Conservation (phyloP, 176 grass and related monocot genomes). For the Pharus latifolius region DNA sequence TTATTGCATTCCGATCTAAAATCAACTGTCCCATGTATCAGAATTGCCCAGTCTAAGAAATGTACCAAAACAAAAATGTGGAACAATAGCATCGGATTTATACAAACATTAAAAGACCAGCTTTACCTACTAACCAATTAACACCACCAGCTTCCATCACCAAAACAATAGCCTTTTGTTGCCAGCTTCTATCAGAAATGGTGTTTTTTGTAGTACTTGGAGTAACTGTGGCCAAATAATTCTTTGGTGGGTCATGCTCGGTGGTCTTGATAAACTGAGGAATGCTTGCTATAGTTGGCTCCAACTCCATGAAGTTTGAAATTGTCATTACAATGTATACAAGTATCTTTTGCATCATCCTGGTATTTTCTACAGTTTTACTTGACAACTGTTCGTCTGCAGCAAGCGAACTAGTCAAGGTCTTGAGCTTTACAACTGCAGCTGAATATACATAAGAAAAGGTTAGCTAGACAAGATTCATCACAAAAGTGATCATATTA, state of each 20-base stretch:
- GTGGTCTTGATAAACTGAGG: conserved; percentile 25
- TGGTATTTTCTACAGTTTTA: conserved; percentile 66
- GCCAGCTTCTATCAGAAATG: conserved; percentile 57
- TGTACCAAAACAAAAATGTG: not conserved
- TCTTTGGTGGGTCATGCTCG: conserved; percentile 20
- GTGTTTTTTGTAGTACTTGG: conserved; percentile 22
- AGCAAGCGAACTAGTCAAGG: conserved; percentile 74
- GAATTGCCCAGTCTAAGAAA: no score
- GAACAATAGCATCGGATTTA: not conserved
- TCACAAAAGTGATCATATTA: conserved; percentile 9
- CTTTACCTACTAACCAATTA: conserved; percentile 99
- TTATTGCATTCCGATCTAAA: not conserved
- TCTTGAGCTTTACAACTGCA: conserved; percentile 83
- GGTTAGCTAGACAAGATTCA: conserved; percentile 13
- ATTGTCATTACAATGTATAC: conserved; percentile 72
- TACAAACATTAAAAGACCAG: conserved; percentile 12
- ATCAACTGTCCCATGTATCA: not conserved
- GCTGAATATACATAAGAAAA: conserved; percentile 57
- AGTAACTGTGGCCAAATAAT: conserved; percentile 18
- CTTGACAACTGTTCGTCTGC: conserved; percentile 63
- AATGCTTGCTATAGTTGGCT: conserved; percentile 36
- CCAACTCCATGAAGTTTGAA: conserved; percentile 82
- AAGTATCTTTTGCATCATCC: conserved; percentile 78
- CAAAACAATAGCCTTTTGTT: conserved; percentile 80
- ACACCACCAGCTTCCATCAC: conserved; percentile 99